These are phyloP conservation scores for Agapanthus africanus DNA, from an alignment of 106 monocot genomes.

Conservation along the genomic window DNA sequence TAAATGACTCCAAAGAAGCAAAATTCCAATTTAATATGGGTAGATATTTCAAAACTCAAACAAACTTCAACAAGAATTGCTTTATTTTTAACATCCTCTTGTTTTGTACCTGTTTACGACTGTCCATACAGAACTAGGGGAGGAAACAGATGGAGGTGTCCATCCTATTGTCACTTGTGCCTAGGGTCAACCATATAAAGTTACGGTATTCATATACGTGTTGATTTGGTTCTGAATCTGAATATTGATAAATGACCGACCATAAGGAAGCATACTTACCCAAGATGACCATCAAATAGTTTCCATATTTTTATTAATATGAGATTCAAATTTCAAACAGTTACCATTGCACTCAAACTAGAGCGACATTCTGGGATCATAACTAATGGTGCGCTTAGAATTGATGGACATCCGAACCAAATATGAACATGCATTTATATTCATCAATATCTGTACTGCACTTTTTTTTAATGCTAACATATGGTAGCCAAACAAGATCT, in stretches of 20 bases:
- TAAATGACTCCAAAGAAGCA: not conserved
- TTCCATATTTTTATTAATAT: not conserved
- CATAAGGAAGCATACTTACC: not conserved
- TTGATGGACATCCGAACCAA: not conserved
- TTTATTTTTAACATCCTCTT: not conserved
- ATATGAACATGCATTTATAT: not conserved
- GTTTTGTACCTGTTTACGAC: not conserved
- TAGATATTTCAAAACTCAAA: too few relatives aligned
- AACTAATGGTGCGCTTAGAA: too few relatives aligned
- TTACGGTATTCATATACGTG: not conserved
- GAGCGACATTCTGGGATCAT: not conserved
- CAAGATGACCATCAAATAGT: not conserved
- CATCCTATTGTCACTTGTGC: not conserved
- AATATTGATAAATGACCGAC: not conserved
- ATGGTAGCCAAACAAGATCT: not conserved
- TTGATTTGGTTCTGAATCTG: not conserved
- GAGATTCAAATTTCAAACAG: not conserved
- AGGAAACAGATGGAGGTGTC: not conserved
- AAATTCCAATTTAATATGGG: not conserved
- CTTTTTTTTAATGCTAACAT: not conserved
- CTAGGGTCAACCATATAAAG: not conserved
- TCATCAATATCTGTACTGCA: not conserved
- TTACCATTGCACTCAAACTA: not conserved
- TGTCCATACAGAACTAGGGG: not conserved
- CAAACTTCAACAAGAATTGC: not conserved